These are phyloP conservation scores for Tricholoma flavovirens DNA, from an alignment of 768 basidiomycete species.

Conservation along the genomic window DNA sequence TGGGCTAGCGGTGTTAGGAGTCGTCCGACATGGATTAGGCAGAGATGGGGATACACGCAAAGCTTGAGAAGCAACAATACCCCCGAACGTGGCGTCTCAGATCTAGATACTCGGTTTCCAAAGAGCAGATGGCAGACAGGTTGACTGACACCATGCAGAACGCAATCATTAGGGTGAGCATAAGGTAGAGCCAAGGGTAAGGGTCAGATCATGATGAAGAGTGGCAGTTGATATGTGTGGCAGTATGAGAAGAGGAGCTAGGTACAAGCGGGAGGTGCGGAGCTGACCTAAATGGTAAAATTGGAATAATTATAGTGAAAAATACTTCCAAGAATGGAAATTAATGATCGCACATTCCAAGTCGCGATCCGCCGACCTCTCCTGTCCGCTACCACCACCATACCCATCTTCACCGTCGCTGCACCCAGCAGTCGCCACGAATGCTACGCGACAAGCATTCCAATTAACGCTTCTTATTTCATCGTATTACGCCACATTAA, in stretches of 20 bases:
- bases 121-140: not conserved
- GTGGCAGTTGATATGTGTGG: not conserved
- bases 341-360: constrained; percentile 16
- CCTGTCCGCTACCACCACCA: constrained; percentile 18
- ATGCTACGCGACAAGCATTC: not conserved
- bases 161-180: not conserved
- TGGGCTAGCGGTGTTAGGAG: not conserved
- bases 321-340: constrained; percentile 16
- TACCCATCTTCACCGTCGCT: not conserved
- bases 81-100: not conserved
- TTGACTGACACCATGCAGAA: not conserved
- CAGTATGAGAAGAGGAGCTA: not conserved
- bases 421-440: not conserved
- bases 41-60: not conserved
- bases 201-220: not conserved
- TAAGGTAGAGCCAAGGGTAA: not conserved
- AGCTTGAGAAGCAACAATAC: not conserved
- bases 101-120: not conserved
- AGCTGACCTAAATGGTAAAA: constrained; percentile 27
- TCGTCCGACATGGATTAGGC: not conserved
- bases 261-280: constrained; percentile 25
- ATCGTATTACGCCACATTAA: not conserved
- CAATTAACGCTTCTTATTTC: not conserved
- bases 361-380: constrained; percentile 12
- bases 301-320: constrained; percentile 10